These are phyloP conservation scores for Teratosphaeriaceae sp. DNA, from an alignment of 2,329 filamentous ascomycete genomes.

Conservation along the genomic window DNA sequence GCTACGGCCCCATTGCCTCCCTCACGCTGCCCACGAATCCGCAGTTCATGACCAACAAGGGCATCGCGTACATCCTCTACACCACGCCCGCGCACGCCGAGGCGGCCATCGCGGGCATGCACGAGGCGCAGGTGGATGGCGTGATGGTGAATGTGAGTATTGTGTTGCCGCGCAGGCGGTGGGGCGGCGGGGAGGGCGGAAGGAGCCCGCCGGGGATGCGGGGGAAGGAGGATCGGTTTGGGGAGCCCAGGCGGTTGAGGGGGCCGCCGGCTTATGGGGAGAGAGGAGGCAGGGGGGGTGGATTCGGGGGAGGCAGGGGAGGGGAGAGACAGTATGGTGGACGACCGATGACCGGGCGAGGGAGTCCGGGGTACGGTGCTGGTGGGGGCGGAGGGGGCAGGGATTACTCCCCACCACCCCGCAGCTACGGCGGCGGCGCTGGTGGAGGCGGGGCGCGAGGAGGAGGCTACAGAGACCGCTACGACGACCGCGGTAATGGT, in stretches of 20 bases:
- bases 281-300: constrained; percentile 18
- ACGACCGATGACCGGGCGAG: not conserved
- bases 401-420: no score
- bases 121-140: constrained; percentile 84
- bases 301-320: constrained; percentile 12
- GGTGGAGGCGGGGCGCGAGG: constrained; percentile 21
- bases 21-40: constrained; percentile 86
- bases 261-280: constrained; percentile 13
- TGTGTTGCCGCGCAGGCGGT: constrained; percentile 74
- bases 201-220: constrained; percentile 67
- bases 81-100: constrained; percentile 72
- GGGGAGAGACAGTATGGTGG: not conserved
- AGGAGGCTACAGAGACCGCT: constrained; percentile 24
- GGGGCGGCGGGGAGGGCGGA: no score
- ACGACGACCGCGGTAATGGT: constrained; percentile 24
- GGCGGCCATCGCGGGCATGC: constrained; percentile 89
- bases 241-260: constrained; percentile 33
- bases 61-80: constrained; percentile 89
- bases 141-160: constrained; percentile 79
- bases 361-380: constrained; percentile 1
- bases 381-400: no score
- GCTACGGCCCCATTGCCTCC: constrained; percentile 78
- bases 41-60: constrained; percentile 79
- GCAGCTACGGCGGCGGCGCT: constrained; percentile 15
- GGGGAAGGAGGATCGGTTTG: constrained; percentile 46